phyloP scores from a whole-genome alignment of 2,329 filamentous ascomycete species.

The Verticillium dahliae region DNA sequence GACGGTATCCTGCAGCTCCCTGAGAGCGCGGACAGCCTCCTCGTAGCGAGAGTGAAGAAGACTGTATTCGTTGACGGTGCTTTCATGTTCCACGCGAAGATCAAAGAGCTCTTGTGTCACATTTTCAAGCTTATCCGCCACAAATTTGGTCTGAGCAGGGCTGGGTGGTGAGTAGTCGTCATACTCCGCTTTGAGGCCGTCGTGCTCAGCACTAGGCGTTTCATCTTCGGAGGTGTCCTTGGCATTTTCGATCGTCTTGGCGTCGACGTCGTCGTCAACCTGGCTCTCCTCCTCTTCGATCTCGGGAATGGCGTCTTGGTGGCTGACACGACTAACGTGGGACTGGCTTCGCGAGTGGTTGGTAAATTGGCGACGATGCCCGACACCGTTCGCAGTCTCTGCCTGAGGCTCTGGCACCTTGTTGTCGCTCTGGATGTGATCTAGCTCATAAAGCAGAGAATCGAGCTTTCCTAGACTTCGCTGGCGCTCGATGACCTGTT shows the following conservation, averaged over 20 bases:
- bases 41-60: conserved; percentile 84
- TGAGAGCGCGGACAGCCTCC: conserved; percentile 73
- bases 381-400: conserved; percentile 30
- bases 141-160: conserved; percentile 75
- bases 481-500: conserved; percentile 93
- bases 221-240: background rate
- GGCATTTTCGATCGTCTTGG: conserved; percentile 1
- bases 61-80: conserved; percentile 74
- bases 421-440: conserved; percentile 62
- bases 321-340: conserved; percentile 46
- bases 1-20: conserved; percentile 77
- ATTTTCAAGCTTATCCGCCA: conserved; percentile 86
- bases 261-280: conserved; percentile 8
- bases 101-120: conserved; percentile 90
- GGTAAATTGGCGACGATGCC: conserved; percentile 35
- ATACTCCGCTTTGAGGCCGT: conserved; percentile 4
- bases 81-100: conserved; percentile 84
- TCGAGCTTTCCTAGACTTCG: conserved; percentile 92
- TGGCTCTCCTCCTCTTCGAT: conserved; percentile 34
- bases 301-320: conserved; percentile 48
- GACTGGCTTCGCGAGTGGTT: conserved; percentile 51
- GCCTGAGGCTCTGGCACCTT: conserved; percentile 31
- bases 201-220: conserved; percentile 5
- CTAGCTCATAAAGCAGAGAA: conserved; percentile 83
- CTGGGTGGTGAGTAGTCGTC: conserved; percentile 50